Percentiles rank a stretch among this genome's conserved stretches.
Evolutionary conservation across 192 early-diverging fungal genomes (phyloP).

Genomic region (Coemansia javaensis): DNA sequence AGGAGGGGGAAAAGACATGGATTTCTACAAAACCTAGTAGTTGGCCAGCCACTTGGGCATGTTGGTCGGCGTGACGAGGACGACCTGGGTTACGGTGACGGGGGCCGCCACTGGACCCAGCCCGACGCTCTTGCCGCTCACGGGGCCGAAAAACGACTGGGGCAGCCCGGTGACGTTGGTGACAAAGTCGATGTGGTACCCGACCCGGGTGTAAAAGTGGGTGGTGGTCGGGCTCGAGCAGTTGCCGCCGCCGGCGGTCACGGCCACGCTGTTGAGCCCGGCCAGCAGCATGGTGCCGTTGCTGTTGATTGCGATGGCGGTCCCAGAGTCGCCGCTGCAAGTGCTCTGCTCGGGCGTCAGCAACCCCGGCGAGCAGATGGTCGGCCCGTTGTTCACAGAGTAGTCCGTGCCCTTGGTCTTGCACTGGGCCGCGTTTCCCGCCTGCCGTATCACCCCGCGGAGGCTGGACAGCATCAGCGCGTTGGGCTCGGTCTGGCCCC

Average conservation of each 20-base stretch:
- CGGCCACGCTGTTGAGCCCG: constrained; percentile 26
- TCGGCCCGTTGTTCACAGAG: constrained; percentile 17
- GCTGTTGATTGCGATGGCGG: constrained; percentile 18
- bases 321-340: constrained; percentile 29
- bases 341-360: constrained; percentile 22
- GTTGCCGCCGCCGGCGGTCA: not conserved
- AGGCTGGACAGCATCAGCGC: constrained; percentile 18
- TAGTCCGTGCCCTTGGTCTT: constrained; percentile 1
- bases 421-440: constrained; percentile 15
- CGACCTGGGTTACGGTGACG: not conserved
- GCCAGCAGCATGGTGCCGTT: constrained; percentile 11
- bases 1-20: no score
- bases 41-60: no score
- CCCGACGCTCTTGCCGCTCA: not conserved
- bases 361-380: constrained; percentile 28
- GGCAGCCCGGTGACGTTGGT: constrained; percentile 20
- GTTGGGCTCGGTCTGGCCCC: constrained; percentile 25
- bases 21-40: no score
- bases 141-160: not conserved
- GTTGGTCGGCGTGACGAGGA: not conserved
- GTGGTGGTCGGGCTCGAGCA: constrained; percentile 19
- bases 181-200: constrained; percentile 42
- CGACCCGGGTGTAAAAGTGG: constrained; percentile 30
- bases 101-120: not conserved
- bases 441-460: constrained; percentile 16